phyloP scores from a whole-genome alignment of 768 basidiomycete species.

The Trametes villosa region DNA sequence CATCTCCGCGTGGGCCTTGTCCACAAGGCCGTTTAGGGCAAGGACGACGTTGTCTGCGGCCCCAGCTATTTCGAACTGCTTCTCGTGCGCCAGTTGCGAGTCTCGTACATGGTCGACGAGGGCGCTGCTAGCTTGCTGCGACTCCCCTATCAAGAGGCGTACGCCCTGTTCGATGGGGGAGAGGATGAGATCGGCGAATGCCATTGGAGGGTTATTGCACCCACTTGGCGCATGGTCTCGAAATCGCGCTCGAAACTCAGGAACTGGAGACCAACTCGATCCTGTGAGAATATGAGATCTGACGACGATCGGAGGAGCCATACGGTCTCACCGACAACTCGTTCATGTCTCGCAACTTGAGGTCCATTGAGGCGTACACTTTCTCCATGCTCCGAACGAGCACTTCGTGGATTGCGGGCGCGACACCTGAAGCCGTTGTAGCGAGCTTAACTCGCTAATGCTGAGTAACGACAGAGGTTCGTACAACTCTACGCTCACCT shows the following conservation, averaged over 20 bases:
- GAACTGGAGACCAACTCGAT: background rate
- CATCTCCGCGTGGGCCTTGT: constrained; percentile 47
- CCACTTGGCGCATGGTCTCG: background rate
- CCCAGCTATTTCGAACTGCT: constrained; percentile 42
- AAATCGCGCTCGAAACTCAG: background rate
- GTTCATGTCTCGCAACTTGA: background rate
- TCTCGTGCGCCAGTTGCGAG: constrained; percentile 37
- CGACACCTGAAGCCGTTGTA: background rate
- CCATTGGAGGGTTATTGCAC: background rate
- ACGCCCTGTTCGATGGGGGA: constrained; percentile 1
- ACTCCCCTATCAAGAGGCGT: background rate
- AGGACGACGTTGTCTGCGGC: constrained; percentile 43
- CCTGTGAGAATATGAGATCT: background rate
- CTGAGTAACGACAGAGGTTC: background rate
- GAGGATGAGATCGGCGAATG: background rate
- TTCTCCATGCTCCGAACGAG: background rate
- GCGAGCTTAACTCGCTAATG: constrained; percentile 1
- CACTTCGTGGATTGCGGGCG: background rate
- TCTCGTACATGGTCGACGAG: constrained; percentile 39
- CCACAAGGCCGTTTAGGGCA: constrained; percentile 43
- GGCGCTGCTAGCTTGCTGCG: constrained; percentile 29
- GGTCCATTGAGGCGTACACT: background rate
- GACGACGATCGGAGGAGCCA: no score
- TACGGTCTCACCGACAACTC: background rate
- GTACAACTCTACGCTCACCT: background rate